phyloP scores from a whole-genome alignment of 208 protist species.

The Trypanosoma brucei region DNA sequence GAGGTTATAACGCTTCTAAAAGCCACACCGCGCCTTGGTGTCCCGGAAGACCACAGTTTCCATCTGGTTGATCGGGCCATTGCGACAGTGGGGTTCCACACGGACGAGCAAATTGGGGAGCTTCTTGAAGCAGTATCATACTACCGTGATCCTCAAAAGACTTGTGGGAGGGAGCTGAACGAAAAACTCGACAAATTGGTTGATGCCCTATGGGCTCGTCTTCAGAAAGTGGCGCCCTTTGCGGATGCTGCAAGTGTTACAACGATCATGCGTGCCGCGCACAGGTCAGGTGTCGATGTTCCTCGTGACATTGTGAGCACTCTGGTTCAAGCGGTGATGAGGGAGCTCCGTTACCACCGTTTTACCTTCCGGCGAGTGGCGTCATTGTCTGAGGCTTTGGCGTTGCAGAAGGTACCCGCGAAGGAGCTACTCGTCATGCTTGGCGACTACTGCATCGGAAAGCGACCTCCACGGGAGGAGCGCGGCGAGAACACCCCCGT shows the following conservation, averaged over 20 bases:
- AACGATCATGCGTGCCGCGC: conserved; percentile 33
- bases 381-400: conserved; percentile 20
- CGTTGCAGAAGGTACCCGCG: conserved; percentile 28
- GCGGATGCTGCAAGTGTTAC: conserved; percentile 18
- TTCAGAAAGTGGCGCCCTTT: conserved; percentile 49
- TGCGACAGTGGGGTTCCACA: conserved; percentile 58
- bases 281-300: conserved; percentile 27
- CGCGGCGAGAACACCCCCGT: conserved; percentile 9
- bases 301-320: conserved; percentile 27
- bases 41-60: conserved; percentile 38
- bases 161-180: conserved; percentile 28
- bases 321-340: conserved; percentile 29
- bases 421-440: conserved; percentile 31
- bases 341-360: conserved; percentile 26
- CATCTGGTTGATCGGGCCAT: conserved; percentile 46
- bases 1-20: conserved; percentile 59
- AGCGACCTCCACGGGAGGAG: conserved; percentile 36
- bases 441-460: conserved; percentile 51
- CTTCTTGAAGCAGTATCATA: conserved; percentile 30
- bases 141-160: conserved; percentile 20
- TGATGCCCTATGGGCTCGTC: conserved; percentile 36
- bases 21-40: conserved; percentile 28
- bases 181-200: conserved; percentile 29
- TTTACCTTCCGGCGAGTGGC: conserved; percentile 18
- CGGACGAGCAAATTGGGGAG: conserved; percentile 53